These are phyloP conservation scores for Rhododendron mucronatum DNA, from an alignment of 148 eudicot species.

Conservation along the genomic window DNA sequence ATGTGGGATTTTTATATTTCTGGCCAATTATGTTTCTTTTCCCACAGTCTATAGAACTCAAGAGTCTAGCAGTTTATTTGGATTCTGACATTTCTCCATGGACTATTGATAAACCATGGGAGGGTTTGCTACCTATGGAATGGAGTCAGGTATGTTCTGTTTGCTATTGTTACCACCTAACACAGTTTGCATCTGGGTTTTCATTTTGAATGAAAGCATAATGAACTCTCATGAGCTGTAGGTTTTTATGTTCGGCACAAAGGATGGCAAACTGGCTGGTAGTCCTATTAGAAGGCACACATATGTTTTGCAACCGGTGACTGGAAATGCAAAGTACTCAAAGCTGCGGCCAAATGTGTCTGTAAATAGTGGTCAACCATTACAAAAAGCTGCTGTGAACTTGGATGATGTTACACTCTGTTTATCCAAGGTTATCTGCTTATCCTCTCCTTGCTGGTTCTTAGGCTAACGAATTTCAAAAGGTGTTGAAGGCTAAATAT, in stretches of 20 bases:
- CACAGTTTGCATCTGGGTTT: slow-evolving; percentile 9
- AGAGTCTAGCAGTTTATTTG: slow-evolving; percentile 75
- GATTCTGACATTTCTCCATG: slow-evolving; percentile 87
- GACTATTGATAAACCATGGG: slow-evolving; percentile 77
- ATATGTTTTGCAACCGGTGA: slow-evolving; percentile 83
- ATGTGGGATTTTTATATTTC: background rate
- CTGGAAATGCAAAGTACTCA: slow-evolving; percentile 82
- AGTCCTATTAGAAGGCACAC: slow-evolving; percentile 44
- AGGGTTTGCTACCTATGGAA: slow-evolving; percentile 71
- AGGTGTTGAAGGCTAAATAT: background rate
- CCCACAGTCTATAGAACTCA: slow-evolving; percentile 69
- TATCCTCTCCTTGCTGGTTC: slow-evolving; percentile 3
- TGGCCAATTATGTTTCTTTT: background rate
- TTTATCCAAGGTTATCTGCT: slow-evolving; percentile 66
- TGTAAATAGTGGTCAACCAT: slow-evolving; percentile 46
- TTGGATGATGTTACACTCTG: slow-evolving; percentile 94
- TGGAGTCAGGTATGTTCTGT: slow-evolving; percentile 71
- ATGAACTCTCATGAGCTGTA: slow-evolving; percentile 23
- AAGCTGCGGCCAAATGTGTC: slow-evolving; percentile 58
- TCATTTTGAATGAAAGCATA: background rate
- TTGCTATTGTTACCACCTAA: background rate
- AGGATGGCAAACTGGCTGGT: slow-evolving; percentile 59
- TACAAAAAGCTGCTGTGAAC: slow-evolving; percentile 70
- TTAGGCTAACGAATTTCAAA: background rate
- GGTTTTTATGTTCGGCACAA: slow-evolving; percentile 86